Evolutionary conservation across 768 basidiomycete genomes (phyloP), one percentile per base, ranked within the genome.

Genomic region (Termitomyces sp.): DNA sequence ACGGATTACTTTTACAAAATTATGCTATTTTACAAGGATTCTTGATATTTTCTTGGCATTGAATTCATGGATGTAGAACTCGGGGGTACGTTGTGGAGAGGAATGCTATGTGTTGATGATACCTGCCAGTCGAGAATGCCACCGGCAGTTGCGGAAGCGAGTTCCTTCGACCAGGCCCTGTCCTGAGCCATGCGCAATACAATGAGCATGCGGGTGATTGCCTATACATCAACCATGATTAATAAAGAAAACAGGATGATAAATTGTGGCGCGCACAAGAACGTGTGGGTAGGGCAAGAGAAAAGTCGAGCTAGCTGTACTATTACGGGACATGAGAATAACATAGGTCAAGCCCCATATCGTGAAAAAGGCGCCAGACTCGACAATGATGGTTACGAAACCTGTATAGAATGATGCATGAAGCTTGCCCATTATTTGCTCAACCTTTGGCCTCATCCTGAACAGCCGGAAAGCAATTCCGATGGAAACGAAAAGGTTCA

Each of bases 111-210:
- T 34, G 69, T 70, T 36, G 77, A 77, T 0, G 77, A 73, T 11
- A 77, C 74, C 59, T 75, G 69, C 77, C 77, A 77, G 49, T 79
- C 77, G 8, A 77, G 63, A 11, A 73, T 64, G 5, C 76, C 77
- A 32, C 66, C 62, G 29, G 69, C 62, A 11, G 72, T 69, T 9
- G 76, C 73, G 0, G 64, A 64, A 36, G 74, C 70, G 14, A 76
- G 72, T 37, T 79, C 76, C 53, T 60, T 67, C 4, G 73, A 72
- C 77, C 77, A 79, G 15, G 77, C 77, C 17, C 73, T 70, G 56
- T 75, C 71, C 57, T 77, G 75, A 15, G 76, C 74, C 72, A 79
- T 79, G 32, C 76, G 72, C 11, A 77, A 66, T 25, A 74, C 68
- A 60, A 77, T 77, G 14, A 77, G 63, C 72, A 77, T 76, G n/a